Percentiles rank a stretch among this genome's conserved stretches.
These are phyloP conservation scores for Botrytis aclada DNA, from an alignment of 2,329 filamentous ascomycete genomes.

Conservation along the genomic window DNA sequence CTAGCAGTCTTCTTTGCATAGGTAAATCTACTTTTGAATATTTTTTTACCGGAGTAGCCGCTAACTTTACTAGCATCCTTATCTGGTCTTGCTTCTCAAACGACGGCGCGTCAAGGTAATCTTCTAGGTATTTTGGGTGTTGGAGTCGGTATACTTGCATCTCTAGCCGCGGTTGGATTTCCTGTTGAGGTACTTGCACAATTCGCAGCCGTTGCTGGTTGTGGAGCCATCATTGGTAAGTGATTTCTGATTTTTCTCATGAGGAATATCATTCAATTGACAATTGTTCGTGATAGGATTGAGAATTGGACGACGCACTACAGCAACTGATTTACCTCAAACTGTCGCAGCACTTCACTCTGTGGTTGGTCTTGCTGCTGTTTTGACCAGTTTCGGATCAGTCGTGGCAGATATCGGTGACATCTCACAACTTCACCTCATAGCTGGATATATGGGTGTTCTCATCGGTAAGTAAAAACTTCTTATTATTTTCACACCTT, in stretches of 20 bases:
- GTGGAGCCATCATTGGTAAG: conserved; percentile 62
- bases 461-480: conserved; percentile 60
- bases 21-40: conserved; percentile 31
- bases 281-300: conserved; percentile 46
- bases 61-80: conserved; percentile 53
- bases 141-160: conserved; percentile 76
- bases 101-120: conserved; percentile 81
- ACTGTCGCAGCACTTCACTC: conserved; percentile 87
- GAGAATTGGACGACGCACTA: conserved; percentile 80
- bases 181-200: conserved; percentile 74
- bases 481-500: rapidly evolving
- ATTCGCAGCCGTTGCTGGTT: conserved; percentile 70
- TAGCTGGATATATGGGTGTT: conserved; percentile 82
- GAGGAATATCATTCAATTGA: neutral
- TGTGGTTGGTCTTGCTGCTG: conserved; percentile 83
- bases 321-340: conserved; percentile 82
- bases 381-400: conserved; percentile 83
- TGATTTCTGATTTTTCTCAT: conserved; percentile 3
- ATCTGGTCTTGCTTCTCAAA: conserved; percentile 75
- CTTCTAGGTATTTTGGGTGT: conserved; percentile 85
- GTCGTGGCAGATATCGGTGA: conserved; percentile 72
- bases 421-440: conserved; percentile 74
- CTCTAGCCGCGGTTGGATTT: conserved; percentile 77
- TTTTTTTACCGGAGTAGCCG: no score
- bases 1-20: conserved; percentile 82